Percentiles rank a stretch among this genome's conserved stretches.
Conservation (phyloP, 2,329 filamentous ascomycete genomes). For the Botrytis fabae region DNA sequence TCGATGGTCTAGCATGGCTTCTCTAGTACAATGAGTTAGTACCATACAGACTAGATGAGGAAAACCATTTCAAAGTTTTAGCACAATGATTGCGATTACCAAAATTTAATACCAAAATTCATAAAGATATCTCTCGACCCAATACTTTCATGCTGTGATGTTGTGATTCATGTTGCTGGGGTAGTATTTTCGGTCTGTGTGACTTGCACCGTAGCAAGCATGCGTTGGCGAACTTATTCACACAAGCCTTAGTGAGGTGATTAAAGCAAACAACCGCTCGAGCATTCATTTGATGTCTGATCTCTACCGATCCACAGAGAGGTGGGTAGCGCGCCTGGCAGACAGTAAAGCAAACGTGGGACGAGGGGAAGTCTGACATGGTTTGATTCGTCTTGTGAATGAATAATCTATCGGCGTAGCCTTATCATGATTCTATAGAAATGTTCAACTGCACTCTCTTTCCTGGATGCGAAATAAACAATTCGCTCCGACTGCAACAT, state of each 20-base stretch:
- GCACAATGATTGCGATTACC: conserved; percentile 4
- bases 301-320: background rate
- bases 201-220: conserved; percentile 7
- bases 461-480: background rate
- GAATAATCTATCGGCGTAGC: background rate
- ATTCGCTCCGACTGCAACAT: too few relatives aligned
- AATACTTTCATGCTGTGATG: background rate
- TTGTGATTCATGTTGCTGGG: background rate
- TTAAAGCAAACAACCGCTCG: background rate
- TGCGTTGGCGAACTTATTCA: background rate
- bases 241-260: background rate
- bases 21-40: conserved; percentile 15
- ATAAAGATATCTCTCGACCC: background rate
- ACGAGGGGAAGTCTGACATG: background rate
- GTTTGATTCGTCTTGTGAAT: background rate
- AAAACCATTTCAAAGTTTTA: conserved; percentile 12
- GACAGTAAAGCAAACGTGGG: background rate
- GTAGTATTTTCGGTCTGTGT: background rate
- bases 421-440: background rate
- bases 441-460: background rate
- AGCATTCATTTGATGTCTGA: background rate
- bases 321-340: background rate
- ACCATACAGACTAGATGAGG: conserved; percentile 19
- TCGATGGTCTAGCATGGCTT: conserved; percentile 22
- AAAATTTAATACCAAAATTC: conserved; percentile 14